A percentile compares a stretch with the other conserved stretches of the same genome.
These are phyloP conservation scores for Zygotorulaspora florentina DNA, from an alignment of 805 yeast genomes.

Conservation along the genomic window DNA sequence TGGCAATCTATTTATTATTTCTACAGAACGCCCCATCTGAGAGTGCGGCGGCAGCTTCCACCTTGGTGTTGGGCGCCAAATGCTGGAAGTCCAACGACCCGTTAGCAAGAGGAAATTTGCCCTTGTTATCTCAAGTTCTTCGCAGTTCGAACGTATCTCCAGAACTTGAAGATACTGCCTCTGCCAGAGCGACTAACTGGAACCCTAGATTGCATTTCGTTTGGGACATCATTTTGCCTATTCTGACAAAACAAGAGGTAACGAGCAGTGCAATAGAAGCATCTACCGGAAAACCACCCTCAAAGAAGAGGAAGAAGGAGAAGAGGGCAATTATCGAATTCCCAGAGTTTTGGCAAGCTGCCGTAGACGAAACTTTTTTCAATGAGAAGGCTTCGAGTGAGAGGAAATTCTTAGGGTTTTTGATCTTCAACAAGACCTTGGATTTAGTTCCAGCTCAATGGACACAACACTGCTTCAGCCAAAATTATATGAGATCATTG, in stretches of 20 bases:
- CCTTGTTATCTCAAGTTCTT: conserved; percentile 55
- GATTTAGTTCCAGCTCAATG: conserved; percentile 22
- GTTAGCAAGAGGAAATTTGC: conserved; percentile 62
- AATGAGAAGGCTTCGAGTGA: conserved; percentile 75
- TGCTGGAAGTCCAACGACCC: conserved; percentile 76
- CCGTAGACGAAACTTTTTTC: conserved; percentile 77
- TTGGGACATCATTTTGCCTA: conserved; percentile 58
- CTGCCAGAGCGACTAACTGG: conserved; percentile 65
- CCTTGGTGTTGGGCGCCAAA: conserved; percentile 20
- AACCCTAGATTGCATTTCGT: conserved; percentile 69
- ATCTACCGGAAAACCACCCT: conserved; percentile 14
- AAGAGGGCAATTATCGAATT: conserved; percentile 35
- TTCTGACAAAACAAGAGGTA: conserved; percentile 30
- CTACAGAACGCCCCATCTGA: conserved; percentile 11
- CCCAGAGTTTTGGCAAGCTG: conserved; percentile 72
- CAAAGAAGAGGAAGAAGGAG: conserved; percentile 42
- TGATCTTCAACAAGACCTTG: conserved; percentile 55
- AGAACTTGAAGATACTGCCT: conserved; percentile 26
- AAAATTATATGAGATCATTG: conserved; percentile 65
- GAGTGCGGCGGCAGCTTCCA: conserved; percentile 1
- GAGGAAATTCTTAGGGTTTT: conserved; percentile 82
- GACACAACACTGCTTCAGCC: conserved; percentile 44
- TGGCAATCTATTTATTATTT: conserved; percentile 56
- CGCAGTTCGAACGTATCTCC: conserved; percentile 44
- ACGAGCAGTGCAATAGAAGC: conserved; percentile 15